These are phyloP conservation scores for Lotmaria passim DNA, from an alignment of 208 protist species.

Conservation along the genomic window DNA sequence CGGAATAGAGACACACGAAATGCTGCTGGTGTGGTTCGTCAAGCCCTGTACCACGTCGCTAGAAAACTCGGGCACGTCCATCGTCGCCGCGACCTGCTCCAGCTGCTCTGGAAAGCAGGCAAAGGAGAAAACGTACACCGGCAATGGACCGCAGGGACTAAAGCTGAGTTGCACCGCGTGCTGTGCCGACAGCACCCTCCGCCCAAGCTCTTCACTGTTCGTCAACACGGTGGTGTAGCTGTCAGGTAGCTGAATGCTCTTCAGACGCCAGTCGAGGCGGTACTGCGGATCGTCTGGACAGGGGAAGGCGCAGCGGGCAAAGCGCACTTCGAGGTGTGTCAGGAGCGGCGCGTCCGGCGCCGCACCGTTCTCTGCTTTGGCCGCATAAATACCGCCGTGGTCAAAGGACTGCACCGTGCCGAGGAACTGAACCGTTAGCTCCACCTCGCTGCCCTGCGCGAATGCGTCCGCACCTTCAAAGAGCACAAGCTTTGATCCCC, in stretches of 20 bases:
- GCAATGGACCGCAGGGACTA: constrained; percentile 54
- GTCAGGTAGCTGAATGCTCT: constrained; percentile 54
- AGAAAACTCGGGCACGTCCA: neutral
- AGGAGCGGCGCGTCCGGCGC: constrained; percentile 40
- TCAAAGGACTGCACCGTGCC: constrained; percentile 56
- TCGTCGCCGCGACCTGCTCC: constrained; percentile 8
- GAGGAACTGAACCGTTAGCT: constrained; percentile 52
- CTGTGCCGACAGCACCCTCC: constrained; percentile 32
- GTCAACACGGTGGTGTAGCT: constrained; percentile 45
- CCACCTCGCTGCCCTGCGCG: constrained; percentile 46
- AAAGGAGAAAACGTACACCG: constrained; percentile 77
- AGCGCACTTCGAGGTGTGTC: constrained; percentile 86
- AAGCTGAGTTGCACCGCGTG: constrained; percentile 44
- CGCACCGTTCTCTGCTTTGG: constrained; percentile 4
- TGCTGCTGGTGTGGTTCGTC: no score
- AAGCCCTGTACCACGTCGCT: neutral
- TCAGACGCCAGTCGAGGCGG: constrained; percentile 62
- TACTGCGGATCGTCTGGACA: constrained; percentile 81
- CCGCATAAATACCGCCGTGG: constrained; percentile 68
- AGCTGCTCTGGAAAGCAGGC: constrained; percentile 38
- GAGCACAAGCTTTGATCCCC: constrained; percentile 59
- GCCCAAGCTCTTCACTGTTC: constrained; percentile 37
- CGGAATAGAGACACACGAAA: constrained; percentile 5
- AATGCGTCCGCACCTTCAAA: constrained; percentile 51
- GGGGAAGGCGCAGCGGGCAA: constrained; percentile 81